Conservation (phyloP, 345 rosid genomes). For the Hypericum androsaemum region DNA sequence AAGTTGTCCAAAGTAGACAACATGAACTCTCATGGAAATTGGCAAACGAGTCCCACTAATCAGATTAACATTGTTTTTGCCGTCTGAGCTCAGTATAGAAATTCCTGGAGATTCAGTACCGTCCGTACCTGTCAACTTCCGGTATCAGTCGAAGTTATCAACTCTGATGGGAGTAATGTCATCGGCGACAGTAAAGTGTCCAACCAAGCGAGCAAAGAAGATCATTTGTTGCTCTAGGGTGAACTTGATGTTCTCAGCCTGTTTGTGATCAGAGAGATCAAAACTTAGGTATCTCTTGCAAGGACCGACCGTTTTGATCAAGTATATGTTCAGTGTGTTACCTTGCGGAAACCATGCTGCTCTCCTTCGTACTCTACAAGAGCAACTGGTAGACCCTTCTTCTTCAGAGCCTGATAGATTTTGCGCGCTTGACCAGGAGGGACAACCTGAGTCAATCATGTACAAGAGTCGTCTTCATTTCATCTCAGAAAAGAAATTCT, state of each 20-base stretch:
- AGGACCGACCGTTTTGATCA: neutral
- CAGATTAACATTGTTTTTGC: neutral
- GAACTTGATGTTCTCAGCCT: slow-evolving; percentile 89
- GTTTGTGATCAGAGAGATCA: slow-evolving; percentile 14
- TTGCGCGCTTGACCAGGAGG: slow-evolving; percentile 83
- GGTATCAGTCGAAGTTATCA: slow-evolving; percentile 54
- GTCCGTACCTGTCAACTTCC: neutral
- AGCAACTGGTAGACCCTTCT: slow-evolving; percentile 85
- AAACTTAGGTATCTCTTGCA: neutral
- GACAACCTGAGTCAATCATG: slow-evolving; percentile 46
- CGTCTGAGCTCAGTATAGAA: neutral
- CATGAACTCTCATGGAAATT: no score
- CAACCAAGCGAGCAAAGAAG: slow-evolving; percentile 71
- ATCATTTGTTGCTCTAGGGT: slow-evolving; percentile 89
- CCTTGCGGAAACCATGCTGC: slow-evolving; percentile 96
- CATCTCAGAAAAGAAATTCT: neutral
- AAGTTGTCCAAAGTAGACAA: no score
- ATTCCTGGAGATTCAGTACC: neutral
- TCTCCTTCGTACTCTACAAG: slow-evolving; percentile 94
- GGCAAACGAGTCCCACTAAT: no score
- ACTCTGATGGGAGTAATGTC: slow-evolving; percentile 57
- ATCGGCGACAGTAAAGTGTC: slow-evolving; percentile 68
- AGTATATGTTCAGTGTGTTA: slow-evolving; percentile 13
- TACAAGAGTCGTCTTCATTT: neutral
- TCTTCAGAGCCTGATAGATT: slow-evolving; percentile 68